A percentile compares a stretch with the other conserved stretches of the same genome.
phyloP scores from a whole-genome alignment of 2,329 filamentous ascomycete genomes.

The Sclerotinia sclerotiorum region DNA sequence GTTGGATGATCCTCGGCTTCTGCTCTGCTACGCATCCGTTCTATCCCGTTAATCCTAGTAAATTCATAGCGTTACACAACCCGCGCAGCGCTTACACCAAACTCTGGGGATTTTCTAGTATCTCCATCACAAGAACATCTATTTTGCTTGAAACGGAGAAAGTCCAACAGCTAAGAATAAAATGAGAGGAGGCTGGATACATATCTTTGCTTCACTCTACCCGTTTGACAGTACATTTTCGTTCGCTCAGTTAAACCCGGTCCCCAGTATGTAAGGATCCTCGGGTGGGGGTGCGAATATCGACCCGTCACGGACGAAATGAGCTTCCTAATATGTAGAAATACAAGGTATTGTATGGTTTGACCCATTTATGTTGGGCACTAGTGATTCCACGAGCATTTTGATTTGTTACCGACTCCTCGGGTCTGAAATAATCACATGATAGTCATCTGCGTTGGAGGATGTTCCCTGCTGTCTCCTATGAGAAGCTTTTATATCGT shows the following conservation, averaged over 20 bases:
- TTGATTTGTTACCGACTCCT: conserved; percentile 9
- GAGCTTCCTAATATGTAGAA: conserved; percentile 19
- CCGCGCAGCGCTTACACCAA: conserved; percentile 16
- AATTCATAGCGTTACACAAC: conserved; percentile 1
- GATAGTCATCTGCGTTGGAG: conserved; percentile 9
- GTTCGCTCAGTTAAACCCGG: neutral
- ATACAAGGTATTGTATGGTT: neutral
- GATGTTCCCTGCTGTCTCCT: conserved; percentile 8
- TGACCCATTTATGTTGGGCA: conserved; percentile 18
- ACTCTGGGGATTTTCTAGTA: conserved; percentile 20
- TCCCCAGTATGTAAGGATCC: conserved; percentile 2
- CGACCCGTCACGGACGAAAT: neutral
- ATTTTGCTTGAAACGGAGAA: neutral
- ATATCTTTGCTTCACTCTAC: conserved; percentile 10
- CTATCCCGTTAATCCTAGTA: neutral
- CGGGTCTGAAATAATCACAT: conserved; percentile 16
- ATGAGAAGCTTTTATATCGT: neutral
- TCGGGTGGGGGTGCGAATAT: neutral
- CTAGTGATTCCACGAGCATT: neutral
- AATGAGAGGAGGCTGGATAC: conserved; percentile 8
- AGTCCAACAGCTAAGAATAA: conserved; percentile 15
- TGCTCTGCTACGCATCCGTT: conserved; percentile 4
- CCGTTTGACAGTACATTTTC: conserved; percentile 2
- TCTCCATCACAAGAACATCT: conserved; percentile 1
- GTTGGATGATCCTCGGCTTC: conserved; percentile 1